Conservation (phyloP, 805 yeast species). For the Cyberlindnera xylosilytica region DNA sequence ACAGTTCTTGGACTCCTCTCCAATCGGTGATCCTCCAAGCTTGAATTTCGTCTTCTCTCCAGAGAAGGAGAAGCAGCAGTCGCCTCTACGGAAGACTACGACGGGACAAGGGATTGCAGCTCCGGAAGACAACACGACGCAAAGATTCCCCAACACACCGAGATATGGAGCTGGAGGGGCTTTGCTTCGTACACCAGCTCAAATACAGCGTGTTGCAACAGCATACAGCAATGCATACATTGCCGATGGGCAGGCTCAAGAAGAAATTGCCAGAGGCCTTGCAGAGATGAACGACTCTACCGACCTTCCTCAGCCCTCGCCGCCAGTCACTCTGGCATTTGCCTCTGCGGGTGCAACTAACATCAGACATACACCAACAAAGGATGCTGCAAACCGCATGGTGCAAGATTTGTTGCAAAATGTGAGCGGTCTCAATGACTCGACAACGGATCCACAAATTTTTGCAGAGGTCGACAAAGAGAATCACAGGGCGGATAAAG, state of each 20-base stretch:
- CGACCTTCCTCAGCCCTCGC: constrained; percentile 22
- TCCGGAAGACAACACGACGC: constrained; percentile 25
- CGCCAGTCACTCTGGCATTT: constrained; percentile 26
- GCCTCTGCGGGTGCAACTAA: constrained; percentile 10
- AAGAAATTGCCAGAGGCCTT: neutral
- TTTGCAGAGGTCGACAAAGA: constrained; percentile 3
- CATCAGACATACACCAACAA: constrained; percentile 19
- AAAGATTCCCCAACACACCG: constrained; percentile 47
- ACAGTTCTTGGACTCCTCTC: constrained; percentile 26
- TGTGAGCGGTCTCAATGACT: constrained; percentile 27
- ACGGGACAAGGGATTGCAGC: too few species aligned
- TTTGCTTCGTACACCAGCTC: constrained; percentile 29
- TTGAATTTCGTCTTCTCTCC: constrained; percentile 27
- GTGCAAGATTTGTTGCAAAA: constrained; percentile 24
- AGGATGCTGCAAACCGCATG: constrained; percentile 25
- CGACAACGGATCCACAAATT: constrained; percentile 11
- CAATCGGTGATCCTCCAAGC: constrained; percentile 28
- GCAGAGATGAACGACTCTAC: constrained; percentile 25
- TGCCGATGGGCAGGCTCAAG: neutral
- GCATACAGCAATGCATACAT: constrained; percentile 14
- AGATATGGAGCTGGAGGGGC: constrained; percentile 39
- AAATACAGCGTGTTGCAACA: constrained; percentile 13
- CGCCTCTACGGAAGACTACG: constrained; percentile 15
- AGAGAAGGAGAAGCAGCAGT: constrained; percentile 3
- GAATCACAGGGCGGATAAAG: neutral